Percentiles rank a stretch among this genome's conserved stretches.
phyloP scores from a whole-genome alignment of 805 yeast genomes.

The Lipomyces yamadae region DNA sequence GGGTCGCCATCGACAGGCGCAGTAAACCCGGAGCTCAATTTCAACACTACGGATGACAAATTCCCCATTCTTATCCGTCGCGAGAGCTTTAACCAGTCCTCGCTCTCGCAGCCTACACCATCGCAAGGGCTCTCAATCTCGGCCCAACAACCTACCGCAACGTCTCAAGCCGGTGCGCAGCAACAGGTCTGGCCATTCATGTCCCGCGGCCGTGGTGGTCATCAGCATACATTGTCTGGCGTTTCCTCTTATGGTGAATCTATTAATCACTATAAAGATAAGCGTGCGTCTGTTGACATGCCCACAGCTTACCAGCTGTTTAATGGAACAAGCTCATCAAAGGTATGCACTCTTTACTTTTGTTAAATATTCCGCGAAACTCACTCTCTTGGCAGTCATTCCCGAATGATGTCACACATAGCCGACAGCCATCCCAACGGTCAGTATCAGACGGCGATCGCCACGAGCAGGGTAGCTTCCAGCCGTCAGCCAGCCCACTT shows the following conservation, averaged over 20 bases:
- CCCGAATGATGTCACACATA: conserved; percentile 21
- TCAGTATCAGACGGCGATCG: conserved; percentile 32
- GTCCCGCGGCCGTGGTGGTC: conserved; percentile 23
- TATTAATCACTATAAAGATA: conserved; percentile 18
- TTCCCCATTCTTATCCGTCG: conserved; percentile 46
- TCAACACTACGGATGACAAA: conserved; percentile 45
- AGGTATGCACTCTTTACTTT: not conserved
- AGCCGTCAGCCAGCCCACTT: conserved; percentile 19
- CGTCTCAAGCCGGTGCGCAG: conserved; percentile 12
- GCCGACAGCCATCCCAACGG: conserved; percentile 35
- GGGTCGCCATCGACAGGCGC: conserved; percentile 18
- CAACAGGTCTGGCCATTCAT: conserved; percentile 28
- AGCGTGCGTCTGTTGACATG: conserved; percentile 22
- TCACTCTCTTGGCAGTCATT: conserved; percentile 3
- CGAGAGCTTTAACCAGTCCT: conserved; percentile 35
- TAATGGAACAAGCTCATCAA: conserved; percentile 7
- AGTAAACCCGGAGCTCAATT: conserved; percentile 33
- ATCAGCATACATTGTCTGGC: conserved; percentile 32
- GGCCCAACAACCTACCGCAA: conserved; percentile 22
- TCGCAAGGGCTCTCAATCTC: conserved; percentile 4
- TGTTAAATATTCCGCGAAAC: not conserved
- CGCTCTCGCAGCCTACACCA: conserved; percentile 1
- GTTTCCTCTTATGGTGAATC: conserved; percentile 6
- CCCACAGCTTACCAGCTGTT: conserved; percentile 16
- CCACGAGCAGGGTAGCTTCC: conserved; percentile 16